phyloP scores from a whole-genome alignment of 495 filamentous ascomycete genomes.

The Neurospora sp. region DNA sequence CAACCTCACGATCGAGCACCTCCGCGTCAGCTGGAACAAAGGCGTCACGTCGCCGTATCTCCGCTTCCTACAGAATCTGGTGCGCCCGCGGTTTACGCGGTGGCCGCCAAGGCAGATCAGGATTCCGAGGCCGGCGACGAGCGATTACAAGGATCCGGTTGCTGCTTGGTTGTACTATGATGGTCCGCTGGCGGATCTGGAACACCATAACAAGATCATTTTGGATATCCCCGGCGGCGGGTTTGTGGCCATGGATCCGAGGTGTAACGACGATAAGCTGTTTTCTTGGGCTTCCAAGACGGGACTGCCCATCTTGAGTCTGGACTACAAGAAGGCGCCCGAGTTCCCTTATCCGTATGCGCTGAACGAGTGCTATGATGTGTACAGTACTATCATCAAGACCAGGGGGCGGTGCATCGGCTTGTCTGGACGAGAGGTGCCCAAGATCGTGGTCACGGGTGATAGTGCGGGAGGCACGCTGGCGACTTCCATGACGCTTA shows the following conservation, averaged over 20 bases:
- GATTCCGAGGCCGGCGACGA: conserved; percentile 68
- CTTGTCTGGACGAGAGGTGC: conserved; percentile 58
- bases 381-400: conserved; percentile 70
- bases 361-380: conserved; percentile 92
- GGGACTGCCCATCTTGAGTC: conserved; percentile 73
- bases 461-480: conserved; percentile 92
- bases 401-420: conserved; percentile 75
- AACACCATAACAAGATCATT: conserved; percentile 68
- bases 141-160: conserved; percentile 72
- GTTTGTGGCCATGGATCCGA: conserved; percentile 89
- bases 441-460: conserved; percentile 72
- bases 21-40: conserved; percentile 95
- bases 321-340: conserved; percentile 92
- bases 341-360: conserved; percentile 94
- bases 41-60: conserved; percentile 69
- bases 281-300: conserved; percentile 80
- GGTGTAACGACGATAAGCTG: conserved; percentile 85
- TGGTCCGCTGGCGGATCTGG: conserved; percentile 66
- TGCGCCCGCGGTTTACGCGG: conserved; percentile 68
- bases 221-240: conserved; percentile 91
- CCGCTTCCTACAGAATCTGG: conserved; percentile 51
- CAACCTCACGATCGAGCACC: conserved; percentile 78
- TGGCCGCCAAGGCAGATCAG: conserved; percentile 73
- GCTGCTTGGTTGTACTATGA: conserved; percentile 92
- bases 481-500: conserved; percentile 69